These are phyloP conservation scores for Phialophora expanda DNA, from an alignment of 2,329 filamentous ascomycete species.

Conservation along the genomic window DNA sequence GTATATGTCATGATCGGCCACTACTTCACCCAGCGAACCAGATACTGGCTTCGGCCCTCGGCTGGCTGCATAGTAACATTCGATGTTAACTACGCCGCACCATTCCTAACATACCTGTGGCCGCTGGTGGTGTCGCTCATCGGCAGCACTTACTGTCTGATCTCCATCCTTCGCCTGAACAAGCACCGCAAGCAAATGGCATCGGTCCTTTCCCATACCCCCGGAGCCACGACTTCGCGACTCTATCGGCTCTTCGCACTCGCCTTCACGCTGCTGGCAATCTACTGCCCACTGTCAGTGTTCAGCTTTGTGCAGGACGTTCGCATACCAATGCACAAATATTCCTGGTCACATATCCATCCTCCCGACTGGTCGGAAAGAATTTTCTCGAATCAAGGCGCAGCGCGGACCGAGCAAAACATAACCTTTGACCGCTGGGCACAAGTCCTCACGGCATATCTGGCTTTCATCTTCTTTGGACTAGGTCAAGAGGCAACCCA, in stretches of 20 bases:
- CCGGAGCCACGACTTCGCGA: constrained; percentile 50
- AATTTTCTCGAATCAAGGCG: constrained; percentile 55
- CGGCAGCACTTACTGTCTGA: constrained; percentile 64
- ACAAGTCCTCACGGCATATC: constrained; percentile 58
- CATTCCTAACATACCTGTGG: constrained; percentile 63
- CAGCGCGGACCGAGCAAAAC: constrained; percentile 49
- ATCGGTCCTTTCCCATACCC: constrained; percentile 65
- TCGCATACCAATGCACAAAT: constrained; percentile 49
- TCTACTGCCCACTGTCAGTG: constrained; percentile 60
- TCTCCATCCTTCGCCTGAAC: constrained; percentile 65
- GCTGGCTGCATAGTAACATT: constrained; percentile 57
- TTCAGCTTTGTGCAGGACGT: constrained; percentile 58
- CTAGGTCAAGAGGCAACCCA: constrained; percentile 64
- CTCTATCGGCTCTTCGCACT: constrained; percentile 42
- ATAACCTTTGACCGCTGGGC: constrained; percentile 64
- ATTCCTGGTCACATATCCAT: constrained; percentile 62
- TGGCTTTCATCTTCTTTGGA: constrained; percentile 69
- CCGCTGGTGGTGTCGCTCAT: constrained; percentile 60
- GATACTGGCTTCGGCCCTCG: constrained; percentile 58
- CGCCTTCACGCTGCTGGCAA: constrained; percentile 60
- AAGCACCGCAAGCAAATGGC: constrained; percentile 65
- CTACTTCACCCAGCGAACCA: constrained; percentile 63
- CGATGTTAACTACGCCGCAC: constrained; percentile 62
- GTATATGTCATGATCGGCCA: constrained; percentile 61
- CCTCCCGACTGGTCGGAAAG: constrained; percentile 54